Evolutionary conservation across 192 early-diverging fungal genomes (phyloP).

Genomic region (Radiomyces spectabilis): DNA sequence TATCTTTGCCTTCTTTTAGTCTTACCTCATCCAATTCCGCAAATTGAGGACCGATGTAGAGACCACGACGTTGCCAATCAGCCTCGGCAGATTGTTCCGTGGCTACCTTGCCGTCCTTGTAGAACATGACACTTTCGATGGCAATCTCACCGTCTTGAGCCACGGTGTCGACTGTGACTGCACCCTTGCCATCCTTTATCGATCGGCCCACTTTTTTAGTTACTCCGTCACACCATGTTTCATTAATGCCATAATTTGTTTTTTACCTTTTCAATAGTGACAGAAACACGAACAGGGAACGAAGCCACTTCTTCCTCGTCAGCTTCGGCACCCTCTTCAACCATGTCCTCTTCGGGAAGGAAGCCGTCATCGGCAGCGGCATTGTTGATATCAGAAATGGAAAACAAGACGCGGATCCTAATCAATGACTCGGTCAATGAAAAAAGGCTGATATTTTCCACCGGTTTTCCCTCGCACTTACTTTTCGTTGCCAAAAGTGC

Average conservation of each 20-base stretch:
- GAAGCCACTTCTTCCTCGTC: conserved; percentile 51
- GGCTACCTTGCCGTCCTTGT: conserved; percentile 57
- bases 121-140: conserved; percentile 74
- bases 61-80: conserved; percentile 82
- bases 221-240: no score
- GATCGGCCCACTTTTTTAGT: no score
- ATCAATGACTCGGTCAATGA: not conserved
- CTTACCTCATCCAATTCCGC: conserved; percentile 75
- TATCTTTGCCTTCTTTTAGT: not conserved
- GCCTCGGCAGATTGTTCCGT: conserved; percentile 60
- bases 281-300: conserved; percentile 72
- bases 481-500: conserved; percentile 89
- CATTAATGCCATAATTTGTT: not conserved
- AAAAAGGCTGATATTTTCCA: not conserved
- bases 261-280: conserved; percentile 72
- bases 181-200: conserved; percentile 57
- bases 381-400: conserved; percentile 79
- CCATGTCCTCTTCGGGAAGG: conserved; percentile 46
- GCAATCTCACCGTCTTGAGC: conserved; percentile 80
- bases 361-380: conserved; percentile 61
- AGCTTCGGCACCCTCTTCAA: conserved; percentile 49
- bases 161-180: conserved; percentile 74
- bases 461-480: conserved; percentile 26
- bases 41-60: conserved; percentile 90
- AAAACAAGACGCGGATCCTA: conserved; percentile 81